These are phyloP conservation scores for Trichomonascus vanleenenianus DNA, from an alignment of 805 yeast species.

Conservation along the genomic window DNA sequence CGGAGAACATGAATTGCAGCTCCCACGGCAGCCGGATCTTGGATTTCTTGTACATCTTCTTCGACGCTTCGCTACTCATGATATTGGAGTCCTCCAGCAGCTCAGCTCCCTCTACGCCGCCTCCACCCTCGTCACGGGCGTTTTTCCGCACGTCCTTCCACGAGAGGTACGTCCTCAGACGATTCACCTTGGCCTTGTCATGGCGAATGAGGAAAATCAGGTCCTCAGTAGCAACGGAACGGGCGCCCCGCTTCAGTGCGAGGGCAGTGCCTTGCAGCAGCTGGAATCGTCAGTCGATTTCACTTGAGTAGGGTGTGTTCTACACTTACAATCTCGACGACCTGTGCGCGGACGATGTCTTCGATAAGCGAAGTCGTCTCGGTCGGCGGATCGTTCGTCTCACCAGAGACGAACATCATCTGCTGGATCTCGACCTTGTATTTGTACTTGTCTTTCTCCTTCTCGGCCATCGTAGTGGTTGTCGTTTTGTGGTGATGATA, in stretches of 20 bases:
- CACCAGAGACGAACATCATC: constrained; percentile 99
- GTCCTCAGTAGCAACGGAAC: constrained; percentile 84
- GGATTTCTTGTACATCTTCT: constrained; percentile 57
- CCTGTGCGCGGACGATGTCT: constrained; percentile 92
- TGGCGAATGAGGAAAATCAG: constrained; percentile 87
- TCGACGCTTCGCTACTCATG: constrained; percentile 28
- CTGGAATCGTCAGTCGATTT: constrained; percentile 6
- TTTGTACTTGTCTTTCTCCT: constrained; percentile 38
- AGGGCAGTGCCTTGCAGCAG: constrained; percentile 67
- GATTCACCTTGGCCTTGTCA: constrained; percentile 87
- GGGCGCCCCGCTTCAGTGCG: constrained; percentile 72
- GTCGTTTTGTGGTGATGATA: not conserved
- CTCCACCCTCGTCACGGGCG: constrained; percentile 59
- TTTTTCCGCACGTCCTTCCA: constrained; percentile 96
- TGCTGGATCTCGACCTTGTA: constrained; percentile 89
- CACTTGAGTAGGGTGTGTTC: not conserved
- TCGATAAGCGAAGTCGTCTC: constrained; percentile 90
- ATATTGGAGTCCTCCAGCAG: constrained; percentile 41
- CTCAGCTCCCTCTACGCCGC: constrained; percentile 49
- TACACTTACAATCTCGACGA: constrained; percentile 61
- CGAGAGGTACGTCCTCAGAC: constrained; percentile 81
- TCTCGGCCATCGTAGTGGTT: constrained; percentile 4
- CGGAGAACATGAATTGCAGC: constrained; percentile 83
- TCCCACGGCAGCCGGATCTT: constrained; percentile 93
- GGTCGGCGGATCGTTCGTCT: constrained; percentile 86